Evolutionary conservation across 2,329 filamentous ascomycete species (phyloP).

Genomic region (Emydomyces testavorans): DNA sequence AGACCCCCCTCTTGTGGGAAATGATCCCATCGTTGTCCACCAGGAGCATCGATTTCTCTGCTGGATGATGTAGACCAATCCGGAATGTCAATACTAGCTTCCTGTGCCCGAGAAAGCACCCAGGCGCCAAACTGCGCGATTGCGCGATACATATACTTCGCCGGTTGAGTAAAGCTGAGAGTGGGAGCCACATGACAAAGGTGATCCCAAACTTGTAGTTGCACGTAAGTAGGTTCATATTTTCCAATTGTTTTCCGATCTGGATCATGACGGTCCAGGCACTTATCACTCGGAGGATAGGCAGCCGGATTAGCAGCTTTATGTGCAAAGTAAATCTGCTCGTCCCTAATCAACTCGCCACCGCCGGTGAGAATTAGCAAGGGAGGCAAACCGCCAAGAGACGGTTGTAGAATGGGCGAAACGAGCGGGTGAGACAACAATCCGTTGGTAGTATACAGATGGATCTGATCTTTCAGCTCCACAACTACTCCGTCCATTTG

Average conservation of each 20-base stretch:
- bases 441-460: constrained; percentile 75
- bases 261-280: constrained; percentile 52
- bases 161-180: constrained; percentile 88
- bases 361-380: constrained; percentile 78
- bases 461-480: constrained; percentile 80
- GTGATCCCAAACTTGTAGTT: constrained; percentile 92
- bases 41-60: neutral
- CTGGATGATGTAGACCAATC: constrained; percentile 38
- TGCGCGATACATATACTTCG: constrained; percentile 89
- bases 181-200: constrained; percentile 87
- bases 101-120: constrained; percentile 73
- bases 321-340: constrained; percentile 90
- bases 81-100: constrained; percentile 65
- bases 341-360: constrained; percentile 78
- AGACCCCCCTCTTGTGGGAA: neutral
- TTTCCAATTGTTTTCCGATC: constrained; percentile 44
- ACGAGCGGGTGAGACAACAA: constrained; percentile 78
- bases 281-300: constrained; percentile 57
- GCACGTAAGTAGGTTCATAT: constrained; percentile 77
- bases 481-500: constrained; percentile 59
- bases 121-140: constrained; percentile 89
- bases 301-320: constrained; percentile 75
- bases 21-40: neutral
- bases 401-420: constrained; percentile 77
- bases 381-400: constrained; percentile 78